These are phyloP conservation scores for Yamadazyma kitorensis DNA, from an alignment of 805 yeast genomes.

Conservation along the genomic window DNA sequence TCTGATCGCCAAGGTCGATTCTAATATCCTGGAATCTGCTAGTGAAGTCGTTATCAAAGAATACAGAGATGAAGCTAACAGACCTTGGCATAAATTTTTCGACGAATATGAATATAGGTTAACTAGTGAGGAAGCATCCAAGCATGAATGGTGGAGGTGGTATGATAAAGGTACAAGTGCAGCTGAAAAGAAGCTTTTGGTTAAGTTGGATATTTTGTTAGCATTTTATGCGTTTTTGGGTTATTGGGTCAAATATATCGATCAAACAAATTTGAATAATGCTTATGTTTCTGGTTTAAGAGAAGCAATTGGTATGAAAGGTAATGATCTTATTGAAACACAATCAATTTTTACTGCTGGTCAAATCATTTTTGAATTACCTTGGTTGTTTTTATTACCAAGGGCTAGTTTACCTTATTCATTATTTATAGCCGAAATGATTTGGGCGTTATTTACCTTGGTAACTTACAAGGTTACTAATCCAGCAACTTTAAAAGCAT, in stretches of 20 bases:
- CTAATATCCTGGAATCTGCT: neutral
- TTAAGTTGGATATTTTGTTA: slow-evolving; percentile 25
- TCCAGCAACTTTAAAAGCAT: slow-evolving; percentile 20
- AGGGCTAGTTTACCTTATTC: slow-evolving; percentile 16
- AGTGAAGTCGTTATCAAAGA: slow-evolving; percentile 4
- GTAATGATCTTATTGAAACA: slow-evolving; percentile 27
- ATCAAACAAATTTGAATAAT: slow-evolving; percentile 14
- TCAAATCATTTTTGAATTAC: slow-evolving; percentile 23
- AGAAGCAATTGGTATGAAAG: slow-evolving; percentile 33
- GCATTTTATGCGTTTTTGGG: slow-evolving; percentile 11
- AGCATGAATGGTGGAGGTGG: slow-evolving; percentile 23
- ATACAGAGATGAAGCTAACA: slow-evolving; percentile 49
- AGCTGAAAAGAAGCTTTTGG: slow-evolving; percentile 25
- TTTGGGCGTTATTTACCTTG: slow-evolving; percentile 23
- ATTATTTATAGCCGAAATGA: slow-evolving; percentile 13
- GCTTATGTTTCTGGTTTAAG: slow-evolving; percentile 26
- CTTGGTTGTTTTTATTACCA: slow-evolving; percentile 22
- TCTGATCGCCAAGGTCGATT: neutral
- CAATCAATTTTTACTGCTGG: slow-evolving; percentile 24
- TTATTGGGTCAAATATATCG: slow-evolving; percentile 12
- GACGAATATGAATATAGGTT: slow-evolving; percentile 31
- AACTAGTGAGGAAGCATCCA: slow-evolving; percentile 16
- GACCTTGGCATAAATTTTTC: slow-evolving; percentile 49
- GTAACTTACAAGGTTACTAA: slow-evolving; percentile 17
- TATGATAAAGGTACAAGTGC: slow-evolving; percentile 25